phyloP scores from a whole-genome alignment of 75 land plant genomes.

The Gnetum montanum region DNA sequence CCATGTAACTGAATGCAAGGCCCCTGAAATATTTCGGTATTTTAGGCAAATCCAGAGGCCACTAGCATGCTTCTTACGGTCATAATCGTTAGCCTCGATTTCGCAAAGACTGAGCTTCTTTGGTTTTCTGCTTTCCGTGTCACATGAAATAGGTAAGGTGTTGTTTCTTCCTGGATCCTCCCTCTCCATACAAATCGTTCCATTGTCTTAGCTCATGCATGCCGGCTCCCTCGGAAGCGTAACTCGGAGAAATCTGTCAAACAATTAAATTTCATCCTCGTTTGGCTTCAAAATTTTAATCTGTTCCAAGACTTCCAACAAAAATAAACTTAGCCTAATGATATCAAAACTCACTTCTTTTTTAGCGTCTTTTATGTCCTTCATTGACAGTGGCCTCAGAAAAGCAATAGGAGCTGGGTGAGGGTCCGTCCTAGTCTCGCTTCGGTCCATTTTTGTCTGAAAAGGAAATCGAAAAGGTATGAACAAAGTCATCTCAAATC shows the following conservation, averaged over 20 bases:
- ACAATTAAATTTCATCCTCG: not conserved
- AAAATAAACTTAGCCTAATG: not conserved
- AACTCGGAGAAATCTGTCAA: constrained; percentile 31
- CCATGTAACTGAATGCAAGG: too few relatives aligned
- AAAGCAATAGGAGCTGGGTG: constrained; percentile 10
- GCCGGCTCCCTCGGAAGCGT: constrained; percentile 26
- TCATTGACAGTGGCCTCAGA: constrained; percentile 36
- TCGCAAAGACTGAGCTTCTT: too few relatives aligned
- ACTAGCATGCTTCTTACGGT: too few relatives aligned
- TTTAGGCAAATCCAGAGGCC: too few relatives aligned
- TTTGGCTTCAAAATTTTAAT: not conserved
- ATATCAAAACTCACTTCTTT: constrained; percentile 19
- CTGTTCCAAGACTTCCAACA: not conserved
- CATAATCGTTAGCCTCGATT: too few relatives aligned
- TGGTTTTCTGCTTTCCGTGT: too few relatives aligned
- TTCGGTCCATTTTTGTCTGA: not conserved
- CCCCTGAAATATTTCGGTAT: too few relatives aligned
- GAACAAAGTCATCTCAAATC: too few relatives aligned
- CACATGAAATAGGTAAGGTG: constrained; percentile 22
- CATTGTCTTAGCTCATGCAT: constrained; percentile 40
- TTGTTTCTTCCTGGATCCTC: constrained; percentile 34
- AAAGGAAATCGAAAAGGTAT: not conserved
- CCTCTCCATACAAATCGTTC: constrained; percentile 50
- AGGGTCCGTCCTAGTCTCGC: not conserved
- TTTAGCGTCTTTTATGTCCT: constrained; percentile 36